A percentile compares a stretch with the other conserved stretches of the same genome.
Evolutionary conservation across 331 rosid genomes (phyloP).

Genomic region (Malus hybrid): DNA sequence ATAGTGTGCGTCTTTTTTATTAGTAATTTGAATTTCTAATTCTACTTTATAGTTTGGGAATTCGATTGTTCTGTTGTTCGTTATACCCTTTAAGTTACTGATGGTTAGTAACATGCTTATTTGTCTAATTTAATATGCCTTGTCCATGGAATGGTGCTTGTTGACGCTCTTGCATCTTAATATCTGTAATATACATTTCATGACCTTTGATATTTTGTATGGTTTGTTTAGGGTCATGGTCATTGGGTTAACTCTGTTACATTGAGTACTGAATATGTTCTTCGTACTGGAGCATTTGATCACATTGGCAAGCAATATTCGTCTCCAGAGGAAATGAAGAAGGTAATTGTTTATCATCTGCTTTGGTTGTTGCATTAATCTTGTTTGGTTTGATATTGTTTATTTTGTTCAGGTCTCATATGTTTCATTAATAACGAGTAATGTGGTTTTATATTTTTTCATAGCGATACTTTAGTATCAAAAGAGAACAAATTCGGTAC

Average conservation of each 20-base stretch:
- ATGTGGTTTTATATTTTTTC: not conserved
- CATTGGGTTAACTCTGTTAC: slow-evolving; percentile 99
- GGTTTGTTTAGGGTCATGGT: slow-evolving; percentile 72
- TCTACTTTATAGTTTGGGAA: not conserved
- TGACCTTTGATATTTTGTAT: slow-evolving; percentile 11
- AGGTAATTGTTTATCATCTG: slow-evolving; percentile 40
- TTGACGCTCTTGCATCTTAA: not conserved
- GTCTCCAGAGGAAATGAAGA: slow-evolving; percentile 85
- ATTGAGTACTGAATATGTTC: slow-evolving; percentile 91
- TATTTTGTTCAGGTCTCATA: not conserved
- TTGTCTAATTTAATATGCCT: not conserved
- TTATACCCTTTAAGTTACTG: not conserved
- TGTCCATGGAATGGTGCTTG: not conserved
- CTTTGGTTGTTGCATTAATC: not conserved
- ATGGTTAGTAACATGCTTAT: not conserved
- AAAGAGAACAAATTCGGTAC: not conserved
- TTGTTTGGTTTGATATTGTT: not conserved
- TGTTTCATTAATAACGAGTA: not conserved
- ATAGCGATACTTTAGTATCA: not conserved
- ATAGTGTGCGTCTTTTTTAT: no score
- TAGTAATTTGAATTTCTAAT: not conserved
- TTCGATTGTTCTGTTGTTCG: not conserved
- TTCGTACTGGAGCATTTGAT: slow-evolving; percentile 92
- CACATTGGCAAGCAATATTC: slow-evolving; percentile 75
- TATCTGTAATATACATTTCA: not conserved